Base-by-base conservation (phyloP, 192 early-diverging fungal genomes). In the Backusella parvicylindrica region DNA sequence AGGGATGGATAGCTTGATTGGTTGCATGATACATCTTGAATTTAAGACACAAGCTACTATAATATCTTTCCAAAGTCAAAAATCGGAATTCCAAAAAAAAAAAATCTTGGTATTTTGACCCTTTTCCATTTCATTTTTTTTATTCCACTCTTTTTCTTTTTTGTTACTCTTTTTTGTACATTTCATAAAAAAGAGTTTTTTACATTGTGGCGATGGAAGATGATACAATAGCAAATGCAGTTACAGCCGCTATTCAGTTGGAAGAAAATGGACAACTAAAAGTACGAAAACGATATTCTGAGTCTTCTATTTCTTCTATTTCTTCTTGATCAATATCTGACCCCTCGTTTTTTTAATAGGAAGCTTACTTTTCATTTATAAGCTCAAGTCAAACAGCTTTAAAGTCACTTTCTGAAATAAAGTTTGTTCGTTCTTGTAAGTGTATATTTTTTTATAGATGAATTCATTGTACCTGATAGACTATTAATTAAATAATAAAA, bases 401-500 rank as follows among this genome's bases (percentile, higher is more conserved):
- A 5, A 72, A 82, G 38, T 78, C 86, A 35, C 75, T 89, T 13
- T 72, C 82, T 36, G 84, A 82, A 65, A 83, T 86, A 67, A 87
- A 86, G 75, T 89, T 89, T 71, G 80, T 89, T 68, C 84, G 84
- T 82, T 82, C 87, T 73, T 81, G 88, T 89, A 79, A 79, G 82
- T 73, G 16, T 32, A 18, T 56, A n/a, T n/a, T n/a, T n/a, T n/a
- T n/a, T n/a, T n/a, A n/a, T n/a, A n/a, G n/a, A n/a, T n/a, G n/a
- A n/a, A n/a, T n/a, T n/a, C n/a, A n/a, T n/a, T n/a, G n/a, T n/a
- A n/a, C n/a, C n/a, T n/a, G n/a, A 74, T 11, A 56, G 30, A 35
- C 16, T 37, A 26, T 43, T 15, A 15, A 41, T 16, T 6, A 12
- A n/a, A 3, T 77, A 70, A 11, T 11, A 16, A 26, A 36, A 81